Base-by-base conservation (phyloP, 108 stramenopile species). In the Pseudonitzschia multiseries region DNA sequence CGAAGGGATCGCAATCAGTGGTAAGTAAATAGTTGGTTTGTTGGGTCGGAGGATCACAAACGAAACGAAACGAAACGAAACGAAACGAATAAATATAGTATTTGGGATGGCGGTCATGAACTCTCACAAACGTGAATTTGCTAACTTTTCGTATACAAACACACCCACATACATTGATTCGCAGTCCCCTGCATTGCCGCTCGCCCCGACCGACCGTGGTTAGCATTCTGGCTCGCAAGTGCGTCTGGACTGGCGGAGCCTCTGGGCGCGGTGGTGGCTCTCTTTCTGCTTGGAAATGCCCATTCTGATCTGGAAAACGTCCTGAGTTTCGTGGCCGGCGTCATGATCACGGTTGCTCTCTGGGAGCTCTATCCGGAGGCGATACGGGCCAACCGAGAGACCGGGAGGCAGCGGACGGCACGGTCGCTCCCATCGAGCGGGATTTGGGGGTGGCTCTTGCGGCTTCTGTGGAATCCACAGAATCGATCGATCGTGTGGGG, bases 311-410 rank as follows among this genome's bases (percentile, higher is more conserved):
- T 94, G 79, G 86, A 89, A 60, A 90, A 90, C 85, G 86, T 94
- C 0, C 72, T 94, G 78, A 84, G 87, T 5, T 89, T 84, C 75
- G 92, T 93, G 31, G 89, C 92, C n/a, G 92, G 92, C 28, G 83
- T 93, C 64, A 93, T 93, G 92, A 86, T 85, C 54, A 89, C 78
- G 75, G 92, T 93, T 28, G 84, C 92, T 0, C 13, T 93, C 2
- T 56, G 79, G 41, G 92, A 90, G 76, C 77, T 93, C n/a, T 88
- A 87, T 81, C 92, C 92, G 1, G 92, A 93, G 61, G 87, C 86
- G 1, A 74, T 69, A 22, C 67, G 82, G 32, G 50, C 50, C 86
- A 89, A 66, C 64, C 33, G 33, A 66, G 59, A 31, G 24, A 3
- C 24, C 2, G 4, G 27, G 20, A 5, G 20, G 24, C 69, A 33